Evolutionary conservation across 2,329 filamentous ascomycete species (phyloP), one percentile per base, ranked within the genome.

Genomic region (Nectriaceae sp.): DNA sequence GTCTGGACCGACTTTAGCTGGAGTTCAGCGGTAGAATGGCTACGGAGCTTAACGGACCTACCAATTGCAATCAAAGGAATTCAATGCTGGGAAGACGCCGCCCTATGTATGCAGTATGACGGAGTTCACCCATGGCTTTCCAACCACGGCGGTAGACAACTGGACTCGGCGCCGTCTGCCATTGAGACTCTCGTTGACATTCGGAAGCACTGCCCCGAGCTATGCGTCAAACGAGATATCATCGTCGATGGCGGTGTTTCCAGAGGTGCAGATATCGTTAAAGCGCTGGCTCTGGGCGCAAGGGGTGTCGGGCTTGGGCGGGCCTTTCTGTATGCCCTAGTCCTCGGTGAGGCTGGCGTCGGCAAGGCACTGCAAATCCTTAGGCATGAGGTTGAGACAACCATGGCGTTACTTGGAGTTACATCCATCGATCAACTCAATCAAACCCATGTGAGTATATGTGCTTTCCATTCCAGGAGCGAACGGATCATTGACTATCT

Each of bases 401-500:
- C 43, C 6, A 45, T 45, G 43, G 35, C 43, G 13, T 19, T 45
- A 4, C 18, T 40, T 3, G 43, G 43, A 11, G 43, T 40, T 31
- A 24, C 35, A 5, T 45, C 33, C 5, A 20, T 45, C 11, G 35
- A 40, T n/a, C 20, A 45, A n/a, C 22, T 45, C 21, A 45, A 40
- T 24, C 35, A 33, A 16, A 39, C 43, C 18, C 13, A 45, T 15
- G 43, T 45, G 15, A 40, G 43, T 45, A 20, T 20, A 18, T 31
- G 49, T 52, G 10, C 48, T 42, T 20, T 55, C 55, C 1, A 52
- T 52, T 11, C n/a, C n/a, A 51, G n/a, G n/a, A n/a, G 10, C 6
- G 15, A 16, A 38, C 18, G 15, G 10, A 8, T 38, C 16, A 38
- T 16, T 38, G 19, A 38, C 26, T 38, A 8, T 16, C 18, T 10